A percentile compares a stretch with the other conserved stretches of the same genome.
Conservation (phyloP, 805 yeast species). For the Lachancea thermotolerans region DNA sequence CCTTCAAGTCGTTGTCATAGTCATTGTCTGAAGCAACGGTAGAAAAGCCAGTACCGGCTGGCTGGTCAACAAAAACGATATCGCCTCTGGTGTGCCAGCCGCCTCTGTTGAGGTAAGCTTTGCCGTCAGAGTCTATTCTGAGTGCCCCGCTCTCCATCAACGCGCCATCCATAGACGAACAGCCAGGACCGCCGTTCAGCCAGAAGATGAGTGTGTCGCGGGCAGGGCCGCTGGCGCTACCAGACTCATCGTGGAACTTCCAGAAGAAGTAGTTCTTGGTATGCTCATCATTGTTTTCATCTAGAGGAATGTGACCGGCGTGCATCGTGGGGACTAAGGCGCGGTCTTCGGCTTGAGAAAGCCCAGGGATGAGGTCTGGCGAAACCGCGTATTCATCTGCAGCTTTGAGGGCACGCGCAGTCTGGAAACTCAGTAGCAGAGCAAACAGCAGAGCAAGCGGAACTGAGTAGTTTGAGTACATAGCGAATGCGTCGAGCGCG, state of each 20-base stretch:
- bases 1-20: conserved; percentile 42
- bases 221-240: conserved; percentile 21
- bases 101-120: conserved; percentile 55
- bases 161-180: conserved; percentile 97
- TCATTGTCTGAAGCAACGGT: conserved; percentile 38
- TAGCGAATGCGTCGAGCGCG: too few species aligned
- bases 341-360: conserved; percentile 15
- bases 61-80: conserved; percentile 85
- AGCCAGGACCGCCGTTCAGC: conserved; percentile 98
- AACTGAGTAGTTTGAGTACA: background rate
- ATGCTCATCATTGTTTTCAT: conserved; percentile 35
- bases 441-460: conserved; percentile 1
- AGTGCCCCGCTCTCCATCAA: conserved; percentile 89
- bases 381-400: conserved; percentile 21
- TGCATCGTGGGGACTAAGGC: conserved; percentile 37
- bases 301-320: conserved; percentile 59
- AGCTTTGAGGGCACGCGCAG: background rate
- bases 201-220: conserved; percentile 58
- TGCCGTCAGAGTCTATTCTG: conserved; percentile 44
- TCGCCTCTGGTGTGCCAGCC: conserved; percentile 81
- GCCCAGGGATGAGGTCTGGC: conserved; percentile 26
- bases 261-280: conserved; percentile 68
- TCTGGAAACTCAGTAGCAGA: background rate
- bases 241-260: conserved; percentile 42
- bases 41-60: conserved; percentile 90